Conservation (phyloP, 1,284 basidiomycete species). For the Puccinia triticina region DNA sequence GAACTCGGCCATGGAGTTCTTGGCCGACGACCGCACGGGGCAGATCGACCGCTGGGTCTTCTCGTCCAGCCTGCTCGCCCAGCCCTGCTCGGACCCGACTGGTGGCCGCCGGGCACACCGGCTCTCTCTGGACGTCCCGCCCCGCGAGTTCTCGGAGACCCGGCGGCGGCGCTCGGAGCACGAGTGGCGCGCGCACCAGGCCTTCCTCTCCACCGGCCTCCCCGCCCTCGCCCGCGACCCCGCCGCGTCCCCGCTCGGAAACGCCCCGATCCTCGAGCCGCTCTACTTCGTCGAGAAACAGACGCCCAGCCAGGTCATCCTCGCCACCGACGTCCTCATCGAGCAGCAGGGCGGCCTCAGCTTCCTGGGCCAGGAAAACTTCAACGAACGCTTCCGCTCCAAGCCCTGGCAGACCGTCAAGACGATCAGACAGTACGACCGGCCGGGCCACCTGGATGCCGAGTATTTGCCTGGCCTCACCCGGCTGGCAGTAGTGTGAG, state of each 20-base stretch:
- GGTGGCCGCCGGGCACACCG: not conserved
- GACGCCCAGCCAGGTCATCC: not conserved
- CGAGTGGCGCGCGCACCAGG: not conserved
- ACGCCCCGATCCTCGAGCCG: not conserved
- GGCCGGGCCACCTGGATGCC: slow-evolving; percentile 25
- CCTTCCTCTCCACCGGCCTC: not conserved
- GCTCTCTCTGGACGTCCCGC: not conserved
- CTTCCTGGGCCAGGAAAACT: slow-evolving; percentile 16
- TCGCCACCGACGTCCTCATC: slow-evolving; percentile 41
- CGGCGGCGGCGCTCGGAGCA: not conserved
- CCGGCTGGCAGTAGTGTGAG: slow-evolving; percentile 42
- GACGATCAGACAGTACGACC: slow-evolving; percentile 31
- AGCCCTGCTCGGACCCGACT: not conserved
- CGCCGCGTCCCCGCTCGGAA: not conserved
- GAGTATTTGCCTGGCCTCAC: slow-evolving; percentile 8
- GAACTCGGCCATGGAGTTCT: not conserved
- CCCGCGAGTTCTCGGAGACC: not conserved
- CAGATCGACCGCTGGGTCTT: slow-evolving; percentile 4
- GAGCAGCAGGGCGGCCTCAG: slow-evolving; percentile 39
- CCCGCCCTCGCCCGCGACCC: not conserved
- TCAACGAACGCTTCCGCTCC: slow-evolving; percentile 30
- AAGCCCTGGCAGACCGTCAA: slow-evolving; percentile 46
- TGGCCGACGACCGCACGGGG: not conserved
- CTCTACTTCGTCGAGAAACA: not conserved
- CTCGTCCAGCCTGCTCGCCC: not conserved